Base-by-base conservation (phyloP, 2,329 filamentous ascomycete genomes). In the Laburnicola sp. region DNA sequence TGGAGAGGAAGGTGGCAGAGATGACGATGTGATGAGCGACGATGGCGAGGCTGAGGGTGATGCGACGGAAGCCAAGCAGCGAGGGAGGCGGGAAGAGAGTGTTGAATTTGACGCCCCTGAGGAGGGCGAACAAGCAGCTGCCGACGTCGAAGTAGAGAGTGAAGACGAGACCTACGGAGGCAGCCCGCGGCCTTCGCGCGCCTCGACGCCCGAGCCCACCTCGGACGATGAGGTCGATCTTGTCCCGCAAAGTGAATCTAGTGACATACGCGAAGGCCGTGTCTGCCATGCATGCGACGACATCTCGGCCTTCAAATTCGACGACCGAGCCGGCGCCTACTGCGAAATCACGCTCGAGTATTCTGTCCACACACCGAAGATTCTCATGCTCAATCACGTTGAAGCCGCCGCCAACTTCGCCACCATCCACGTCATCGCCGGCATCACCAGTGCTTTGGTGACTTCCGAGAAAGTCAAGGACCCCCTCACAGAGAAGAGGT, bases 81-180 rank as follows among this genome's bases (percentile, higher is more conserved):
- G 82, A 63, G 84, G 85, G 39, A 94, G 96, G 70, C 86, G 89
- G 35, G 79, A 82, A 45, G 89, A 96, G 73, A 89, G 87, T 27
- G 86, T 93, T 2, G 94, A 91, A 10, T 97, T 97, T 62, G 93
- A 91, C 34, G 89, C 87, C 30, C 95, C 96, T 40, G 94, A 97
- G 67, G 92, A 96, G 4, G 93, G 93, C 3, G 94, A 97, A 66
- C 83, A 90, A 59, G 86, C 82, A 31, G 85, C 95, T 48, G 86
- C 87, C 62, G 77, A 78, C 45, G 80, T 82, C 50, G 78, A 77
- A 28, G 84, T 86, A 45, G 80, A 78, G 2, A 81, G 81, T 2
- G 69, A 84, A 31, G 84, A 87, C 49, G 79, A 81, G 56, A 74
- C 76, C 6, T 77, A 80, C 47, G 76, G 76, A 28, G 75, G 76